Conservation (phyloP, 192 early-diverging fungal species). For the Thoreauomyces humboldtii region DNA sequence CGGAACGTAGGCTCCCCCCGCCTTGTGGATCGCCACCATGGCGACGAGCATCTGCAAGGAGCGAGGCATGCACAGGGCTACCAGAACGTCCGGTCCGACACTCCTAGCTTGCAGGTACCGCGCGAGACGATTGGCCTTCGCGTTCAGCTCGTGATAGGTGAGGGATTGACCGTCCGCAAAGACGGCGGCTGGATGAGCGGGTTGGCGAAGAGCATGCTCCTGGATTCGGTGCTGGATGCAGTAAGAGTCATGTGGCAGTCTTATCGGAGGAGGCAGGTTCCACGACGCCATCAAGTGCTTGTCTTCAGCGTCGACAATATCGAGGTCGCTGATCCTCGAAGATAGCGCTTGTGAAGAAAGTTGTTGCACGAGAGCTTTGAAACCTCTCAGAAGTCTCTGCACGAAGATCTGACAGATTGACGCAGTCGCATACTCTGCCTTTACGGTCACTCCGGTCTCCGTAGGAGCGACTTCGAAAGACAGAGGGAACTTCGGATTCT, state of each 20-base stretch:
- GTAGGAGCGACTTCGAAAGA: not conserved
- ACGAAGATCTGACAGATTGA: not conserved
- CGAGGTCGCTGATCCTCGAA: not conserved
- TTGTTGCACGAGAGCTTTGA: not conserved
- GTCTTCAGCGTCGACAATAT: not conserved
- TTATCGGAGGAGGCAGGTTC: too few relatives aligned
- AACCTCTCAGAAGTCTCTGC: not conserved
- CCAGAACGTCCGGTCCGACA: not conserved
- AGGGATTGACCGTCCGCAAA: not conserved
- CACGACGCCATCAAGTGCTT: not conserved
- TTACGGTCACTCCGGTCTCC: not conserved
- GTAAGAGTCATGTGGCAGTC: too few relatives aligned
- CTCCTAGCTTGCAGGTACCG: not conserved
- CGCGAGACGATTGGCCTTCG: constrained; percentile 5
- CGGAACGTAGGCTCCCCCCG: constrained; percentile 13
- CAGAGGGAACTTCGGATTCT: not conserved
- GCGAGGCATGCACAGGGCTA: constrained; percentile 15
- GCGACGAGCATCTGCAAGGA: constrained; percentile 1
- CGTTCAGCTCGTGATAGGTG: constrained; percentile 17
- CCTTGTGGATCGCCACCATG: constrained; percentile 19
- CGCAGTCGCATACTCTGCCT: not conserved
- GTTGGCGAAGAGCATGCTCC: not conserved
- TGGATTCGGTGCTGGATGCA: not conserved
- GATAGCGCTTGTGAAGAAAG: not conserved
- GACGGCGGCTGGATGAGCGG: not conserved